phyloP scores from a whole-genome alignment of 257 asterid genomes.

The Sherardia arvensis region DNA sequence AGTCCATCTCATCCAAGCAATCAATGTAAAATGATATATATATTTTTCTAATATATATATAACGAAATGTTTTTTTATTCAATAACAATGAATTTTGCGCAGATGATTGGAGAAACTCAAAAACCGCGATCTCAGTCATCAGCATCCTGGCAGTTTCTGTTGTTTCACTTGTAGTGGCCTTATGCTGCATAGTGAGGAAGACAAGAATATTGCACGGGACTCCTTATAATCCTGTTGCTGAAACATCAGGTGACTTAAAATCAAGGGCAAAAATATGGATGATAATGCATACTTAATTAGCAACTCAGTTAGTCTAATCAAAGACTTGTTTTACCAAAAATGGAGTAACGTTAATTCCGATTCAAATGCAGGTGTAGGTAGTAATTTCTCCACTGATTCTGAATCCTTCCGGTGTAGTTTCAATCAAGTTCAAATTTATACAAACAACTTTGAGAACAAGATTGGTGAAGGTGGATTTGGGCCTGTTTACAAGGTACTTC shows the following conservation, averaged over 20 bases:
- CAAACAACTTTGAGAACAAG: constrained; percentile 15
- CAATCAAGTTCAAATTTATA: not conserved
- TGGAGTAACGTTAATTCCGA: too few relatives aligned
- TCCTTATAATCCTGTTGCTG: not conserved
- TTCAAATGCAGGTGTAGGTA: not conserved
- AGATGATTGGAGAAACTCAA: too few relatives aligned
- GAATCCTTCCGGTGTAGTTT: constrained; percentile 1
- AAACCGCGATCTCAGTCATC: too few relatives aligned
- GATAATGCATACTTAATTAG: too few relatives aligned
- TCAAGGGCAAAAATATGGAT: too few relatives aligned
- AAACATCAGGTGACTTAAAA: not conserved
- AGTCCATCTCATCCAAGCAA: not conserved
- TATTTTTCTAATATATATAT: too few relatives aligned
- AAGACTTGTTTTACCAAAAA: too few relatives aligned
- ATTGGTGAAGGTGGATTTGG: constrained; percentile 27
- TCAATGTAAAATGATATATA: not conserved
- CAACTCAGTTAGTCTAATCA: too few relatives aligned
- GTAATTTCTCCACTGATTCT: not conserved
- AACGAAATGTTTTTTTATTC: too few relatives aligned
- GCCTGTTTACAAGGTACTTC: constrained; percentile 17
- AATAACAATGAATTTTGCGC: too few relatives aligned
- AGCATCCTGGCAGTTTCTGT: not conserved
- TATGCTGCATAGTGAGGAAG: not conserved
- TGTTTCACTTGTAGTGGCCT: not conserved
- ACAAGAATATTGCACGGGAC: not conserved